Evolutionary conservation across 2,329 filamentous ascomycete genomes (phyloP).

Genomic region (Talaromyces atroroseus): DNA sequence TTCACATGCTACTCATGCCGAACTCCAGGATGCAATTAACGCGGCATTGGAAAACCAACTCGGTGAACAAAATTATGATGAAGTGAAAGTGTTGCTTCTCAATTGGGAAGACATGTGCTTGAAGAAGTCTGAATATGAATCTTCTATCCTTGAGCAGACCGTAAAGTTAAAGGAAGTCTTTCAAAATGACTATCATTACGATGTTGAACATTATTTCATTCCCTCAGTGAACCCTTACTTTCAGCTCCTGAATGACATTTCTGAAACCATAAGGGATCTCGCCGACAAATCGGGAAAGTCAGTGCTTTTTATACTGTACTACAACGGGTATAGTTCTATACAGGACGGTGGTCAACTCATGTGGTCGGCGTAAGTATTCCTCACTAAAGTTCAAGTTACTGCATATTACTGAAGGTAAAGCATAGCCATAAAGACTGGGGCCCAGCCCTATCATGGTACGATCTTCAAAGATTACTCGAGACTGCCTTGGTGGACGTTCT

Average conservation of each 20-base stretch:
- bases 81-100: neutral
- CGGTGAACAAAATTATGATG: neutral
- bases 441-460: neutral
- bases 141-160: constrained; percentile 1
- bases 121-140: neutral
- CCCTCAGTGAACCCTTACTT: neutral
- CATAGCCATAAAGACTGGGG: neutral
- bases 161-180: neutral
- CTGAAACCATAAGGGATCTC: neutral
- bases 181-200: neutral
- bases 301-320: neutral
- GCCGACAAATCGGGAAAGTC: neutral
- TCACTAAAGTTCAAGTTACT: neutral
- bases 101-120: constrained; percentile 5
- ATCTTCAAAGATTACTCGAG: neutral
- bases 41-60: neutral
- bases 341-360: constrained; percentile 1
- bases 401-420: neutral
- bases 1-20: neutral
- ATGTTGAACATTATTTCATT: neutral
- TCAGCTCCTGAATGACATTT: neutral
- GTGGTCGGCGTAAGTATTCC: constrained; percentile 1
- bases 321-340: neutral
- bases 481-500: neutral
- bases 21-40: neutral